Evolutionary conservation across 2,329 filamentous ascomycete species (phyloP).

Genomic region (Epichloe sp.): DNA sequence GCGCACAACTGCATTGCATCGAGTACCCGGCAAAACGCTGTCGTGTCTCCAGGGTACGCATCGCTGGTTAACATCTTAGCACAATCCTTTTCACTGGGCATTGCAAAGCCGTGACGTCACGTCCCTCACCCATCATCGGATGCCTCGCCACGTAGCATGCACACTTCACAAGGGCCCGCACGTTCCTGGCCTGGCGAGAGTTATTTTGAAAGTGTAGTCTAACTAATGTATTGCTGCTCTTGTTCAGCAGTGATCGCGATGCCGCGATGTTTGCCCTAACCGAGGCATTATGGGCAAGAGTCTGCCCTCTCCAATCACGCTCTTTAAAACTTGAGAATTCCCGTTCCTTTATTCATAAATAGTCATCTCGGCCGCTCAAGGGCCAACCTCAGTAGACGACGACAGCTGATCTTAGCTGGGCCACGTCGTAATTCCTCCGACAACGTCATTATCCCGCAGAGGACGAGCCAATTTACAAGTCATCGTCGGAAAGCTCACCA

Average conservation of each 20-base stretch:
- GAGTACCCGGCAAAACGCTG: too few relatives aligned
- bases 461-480: constrained; percentile 35
- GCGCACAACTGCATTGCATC: too few relatives aligned
- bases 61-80: too few relatives aligned
- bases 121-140: background rate
- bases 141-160: background rate
- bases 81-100: too few relatives aligned
- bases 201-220: constrained; percentile 22
- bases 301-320: constrained; percentile 22
- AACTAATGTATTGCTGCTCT: constrained; percentile 20
- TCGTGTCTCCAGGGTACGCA: too few relatives aligned
- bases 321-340: constrained; percentile 22
- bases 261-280: constrained; percentile 19
- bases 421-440: constrained; percentile 14
- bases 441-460: constrained; percentile 1
- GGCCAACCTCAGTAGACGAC: constrained; percentile 13
- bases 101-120: too few relatives aligned
- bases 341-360: constrained; percentile 24
- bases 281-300: constrained; percentile 17
- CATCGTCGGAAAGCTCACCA: constrained; percentile 77
- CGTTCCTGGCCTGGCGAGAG: constrained; percentile 8
- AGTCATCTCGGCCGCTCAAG: constrained; percentile 22
- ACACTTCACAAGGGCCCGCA: background rate
- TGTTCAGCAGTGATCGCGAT: constrained; percentile 18
- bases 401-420: constrained; percentile 11